Percentiles rank a stretch among this genome's conserved stretches.
Evolutionary conservation across 129 eudicot genomes (phyloP).

Genomic region (Artemisia annua): DNA sequence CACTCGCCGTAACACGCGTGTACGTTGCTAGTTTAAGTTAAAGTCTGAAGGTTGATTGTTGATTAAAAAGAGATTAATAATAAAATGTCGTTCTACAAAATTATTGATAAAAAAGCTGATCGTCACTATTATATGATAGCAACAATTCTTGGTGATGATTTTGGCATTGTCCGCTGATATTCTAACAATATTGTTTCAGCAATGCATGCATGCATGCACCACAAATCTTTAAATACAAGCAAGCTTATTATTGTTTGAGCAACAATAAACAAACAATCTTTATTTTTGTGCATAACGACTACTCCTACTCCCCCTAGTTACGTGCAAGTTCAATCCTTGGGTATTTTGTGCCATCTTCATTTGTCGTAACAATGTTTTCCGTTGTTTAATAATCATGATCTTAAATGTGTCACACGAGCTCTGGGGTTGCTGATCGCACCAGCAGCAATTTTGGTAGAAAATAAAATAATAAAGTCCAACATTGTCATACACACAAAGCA

Average conservation of each 20-base stretch:
- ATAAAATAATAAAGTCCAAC: slow-evolving; percentile 1
- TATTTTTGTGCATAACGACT: slow-evolving; percentile 31
- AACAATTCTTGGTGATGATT: slow-evolving; percentile 37
- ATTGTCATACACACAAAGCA: slow-evolving; percentile 18
- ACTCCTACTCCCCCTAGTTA: slow-evolving; percentile 12
- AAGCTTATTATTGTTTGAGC: not conserved
- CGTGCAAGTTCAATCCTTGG: slow-evolving; percentile 19
- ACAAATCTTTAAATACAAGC: not conserved
- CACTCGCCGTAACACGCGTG: too few relatives aligned
- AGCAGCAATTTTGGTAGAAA: not conserved
- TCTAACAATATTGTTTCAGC: slow-evolving; percentile 13
- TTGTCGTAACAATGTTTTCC: not conserved
- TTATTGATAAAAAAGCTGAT: slow-evolving; percentile 7
- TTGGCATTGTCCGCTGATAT: slow-evolving; percentile 42
- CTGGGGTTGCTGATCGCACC: not conserved
- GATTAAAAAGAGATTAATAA: too few relatives aligned
- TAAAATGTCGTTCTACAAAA: not conserved
- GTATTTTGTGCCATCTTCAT: slow-evolving; percentile 24
- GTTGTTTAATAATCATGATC: too few relatives aligned
- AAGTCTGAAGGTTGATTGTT: not conserved
- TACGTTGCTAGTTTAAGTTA: too few relatives aligned
- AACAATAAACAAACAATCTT: slow-evolving; percentile 22
- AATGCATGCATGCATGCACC: slow-evolving; percentile 26
- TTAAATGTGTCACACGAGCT: too few relatives aligned
- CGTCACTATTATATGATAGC: slow-evolving; percentile 39